phyloP scores from a whole-genome alignment of 352 stramenopile genomes.

The Phytophthora sansomeana region DNA sequence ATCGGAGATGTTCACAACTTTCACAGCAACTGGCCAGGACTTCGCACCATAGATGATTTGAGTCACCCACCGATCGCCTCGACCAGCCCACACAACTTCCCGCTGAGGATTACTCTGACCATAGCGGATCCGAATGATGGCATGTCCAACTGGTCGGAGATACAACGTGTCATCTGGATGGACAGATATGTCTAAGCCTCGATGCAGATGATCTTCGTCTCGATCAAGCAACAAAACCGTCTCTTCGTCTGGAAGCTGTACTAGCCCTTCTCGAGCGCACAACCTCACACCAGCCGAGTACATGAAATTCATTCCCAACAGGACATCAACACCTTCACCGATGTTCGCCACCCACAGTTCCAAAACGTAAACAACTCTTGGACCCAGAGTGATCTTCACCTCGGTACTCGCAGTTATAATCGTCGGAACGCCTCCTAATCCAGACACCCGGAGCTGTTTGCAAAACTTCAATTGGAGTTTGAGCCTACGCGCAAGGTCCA shows the following conservation, averaged over 20 bases:
- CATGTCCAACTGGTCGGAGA: not conserved
- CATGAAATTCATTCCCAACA: no score
- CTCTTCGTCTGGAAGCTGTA: no score
- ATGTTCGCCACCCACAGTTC: conserved; percentile 35
- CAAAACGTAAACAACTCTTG: conserved; percentile 11
- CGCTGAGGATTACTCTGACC: not conserved
- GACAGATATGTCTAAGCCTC: conserved; percentile 20
- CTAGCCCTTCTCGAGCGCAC: no score
- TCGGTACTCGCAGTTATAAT: conserved; percentile 8
- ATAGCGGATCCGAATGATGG: not conserved
- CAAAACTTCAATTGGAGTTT: not conserved
- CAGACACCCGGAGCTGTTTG: not conserved
- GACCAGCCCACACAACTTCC: not conserved
- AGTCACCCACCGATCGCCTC: not conserved
- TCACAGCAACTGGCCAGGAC: not conserved
- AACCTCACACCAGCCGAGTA: conserved; percentile 9
- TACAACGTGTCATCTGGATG: not conserved
- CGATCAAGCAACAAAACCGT: no score
- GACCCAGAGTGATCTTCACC: conserved; percentile 37
- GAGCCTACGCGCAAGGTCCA: not conserved
- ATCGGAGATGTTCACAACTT: not conserved
- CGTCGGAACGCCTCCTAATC: conserved; percentile 21
- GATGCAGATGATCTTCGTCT: no score
- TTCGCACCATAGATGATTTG: not conserved
- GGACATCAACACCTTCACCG: conserved; percentile 14